Conservation (phyloP, 495 filamentous ascomycete genomes). For the Penicillium coprophilum region DNA sequence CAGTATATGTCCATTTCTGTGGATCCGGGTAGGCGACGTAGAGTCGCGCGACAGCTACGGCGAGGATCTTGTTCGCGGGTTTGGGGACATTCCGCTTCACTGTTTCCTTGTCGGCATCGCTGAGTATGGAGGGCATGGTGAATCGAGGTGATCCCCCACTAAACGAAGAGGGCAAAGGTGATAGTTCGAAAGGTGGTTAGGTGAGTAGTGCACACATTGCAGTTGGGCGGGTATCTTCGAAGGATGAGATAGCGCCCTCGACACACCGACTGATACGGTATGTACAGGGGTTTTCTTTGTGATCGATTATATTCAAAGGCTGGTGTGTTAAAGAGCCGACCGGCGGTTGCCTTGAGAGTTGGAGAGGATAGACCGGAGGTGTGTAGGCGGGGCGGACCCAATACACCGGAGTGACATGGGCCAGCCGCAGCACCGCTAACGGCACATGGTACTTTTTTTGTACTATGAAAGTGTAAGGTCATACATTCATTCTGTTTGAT, state of each 20-base stretch:
- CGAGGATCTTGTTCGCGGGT: constrained; percentile 90
- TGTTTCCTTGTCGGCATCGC: constrained; percentile 86
- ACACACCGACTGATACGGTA: constrained; percentile 17
- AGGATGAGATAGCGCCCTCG: constrained; percentile 14
- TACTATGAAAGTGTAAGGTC: constrained; percentile 16
- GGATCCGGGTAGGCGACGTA: constrained; percentile 89
- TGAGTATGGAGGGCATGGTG: constrained; percentile 84
- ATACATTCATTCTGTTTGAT: neutral
- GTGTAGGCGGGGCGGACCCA: constrained; percentile 20
- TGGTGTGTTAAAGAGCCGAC: constrained; percentile 23
- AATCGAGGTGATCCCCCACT: constrained; percentile 15
- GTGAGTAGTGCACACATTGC: constrained; percentile 36
- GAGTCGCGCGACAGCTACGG: constrained; percentile 87
- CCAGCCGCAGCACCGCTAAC: constrained; percentile 14
- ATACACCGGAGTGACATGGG: constrained; percentile 23
- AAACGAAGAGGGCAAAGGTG: constrained; percentile 7
- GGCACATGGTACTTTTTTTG: constrained; percentile 27
- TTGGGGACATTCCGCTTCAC: constrained; percentile 91
- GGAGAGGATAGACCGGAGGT: constrained; percentile 19
- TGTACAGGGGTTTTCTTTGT: neutral
- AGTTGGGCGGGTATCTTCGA: constrained; percentile 20
- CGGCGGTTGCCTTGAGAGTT: constrained; percentile 30
- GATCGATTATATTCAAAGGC: neutral
- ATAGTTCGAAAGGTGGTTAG: constrained; percentile 15
- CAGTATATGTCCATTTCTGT: constrained; percentile 89